phyloP scores from a whole-genome alignment of 2,329 filamentous ascomycete species.

The Diaporthe ampelina region DNA sequence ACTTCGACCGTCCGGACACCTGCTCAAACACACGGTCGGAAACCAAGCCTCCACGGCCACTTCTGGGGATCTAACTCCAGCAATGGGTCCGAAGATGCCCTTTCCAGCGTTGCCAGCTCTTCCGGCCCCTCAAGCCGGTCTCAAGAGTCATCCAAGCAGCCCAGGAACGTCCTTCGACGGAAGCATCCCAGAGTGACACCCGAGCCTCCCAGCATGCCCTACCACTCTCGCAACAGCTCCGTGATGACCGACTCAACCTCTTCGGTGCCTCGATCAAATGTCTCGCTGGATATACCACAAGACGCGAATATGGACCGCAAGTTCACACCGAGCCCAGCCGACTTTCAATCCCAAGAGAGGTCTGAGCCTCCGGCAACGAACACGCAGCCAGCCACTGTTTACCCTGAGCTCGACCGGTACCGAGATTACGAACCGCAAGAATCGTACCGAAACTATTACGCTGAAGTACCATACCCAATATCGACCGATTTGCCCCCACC shows the following conservation, averaged over 20 bases:
- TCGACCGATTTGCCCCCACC: conserved; percentile 76
- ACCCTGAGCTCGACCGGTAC: conserved; percentile 75
- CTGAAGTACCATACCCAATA: conserved; percentile 68
- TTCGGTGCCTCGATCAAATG: conserved; percentile 56
- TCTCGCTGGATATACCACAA: conserved; percentile 52
- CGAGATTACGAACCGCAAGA: conserved; percentile 59
- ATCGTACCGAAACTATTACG: conserved; percentile 51
- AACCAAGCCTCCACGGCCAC: conserved; percentile 58
- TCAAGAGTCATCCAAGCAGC: conserved; percentile 50
- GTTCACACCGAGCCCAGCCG: conserved; percentile 59
- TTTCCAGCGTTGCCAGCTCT: conserved; percentile 50
- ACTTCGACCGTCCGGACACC: conserved; percentile 50
- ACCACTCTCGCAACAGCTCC: conserved; percentile 53
- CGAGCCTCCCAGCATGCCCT: conserved; percentile 51
- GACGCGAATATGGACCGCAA: conserved; percentile 57
- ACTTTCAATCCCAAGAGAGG: conserved; percentile 58
- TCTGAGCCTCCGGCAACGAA: conserved; percentile 56
- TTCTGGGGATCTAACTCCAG: conserved; percentile 57
- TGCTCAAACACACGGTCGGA: conserved; percentile 45
- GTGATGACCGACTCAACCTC: conserved; percentile 59
- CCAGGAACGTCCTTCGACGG: conserved; percentile 61
- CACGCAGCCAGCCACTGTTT: conserved; percentile 62
- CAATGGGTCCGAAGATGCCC: conserved; percentile 50
- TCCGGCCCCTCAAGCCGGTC: conserved; percentile 52
- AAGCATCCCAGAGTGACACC: conserved; percentile 64